These are phyloP conservation scores for Monosporozyma siamensis DNA, from an alignment of 805 yeast genomes.

Conservation along the genomic window DNA sequence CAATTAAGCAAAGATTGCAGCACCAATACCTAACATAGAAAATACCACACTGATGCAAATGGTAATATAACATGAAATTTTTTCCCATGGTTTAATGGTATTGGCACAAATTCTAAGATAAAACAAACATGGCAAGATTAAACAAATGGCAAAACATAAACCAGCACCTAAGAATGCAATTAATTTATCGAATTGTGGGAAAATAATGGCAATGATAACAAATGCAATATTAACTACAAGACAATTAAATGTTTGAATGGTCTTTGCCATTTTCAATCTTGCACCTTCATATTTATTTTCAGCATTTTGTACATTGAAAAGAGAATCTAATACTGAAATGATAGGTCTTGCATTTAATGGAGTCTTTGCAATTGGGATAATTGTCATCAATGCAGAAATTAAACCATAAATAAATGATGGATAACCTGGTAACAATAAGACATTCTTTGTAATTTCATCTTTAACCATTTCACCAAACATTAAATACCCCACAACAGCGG, in stretches of 20 bases:
- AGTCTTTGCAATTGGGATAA: constrained; percentile 75
- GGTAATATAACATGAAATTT: constrained; percentile 33
- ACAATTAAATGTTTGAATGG: constrained; percentile 25
- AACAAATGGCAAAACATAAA: constrained; percentile 68
- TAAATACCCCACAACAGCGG: constrained; percentile 59
- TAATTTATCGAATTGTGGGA: constrained; percentile 74
- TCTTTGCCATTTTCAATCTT: constrained; percentile 15
- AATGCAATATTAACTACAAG: constrained; percentile 46
- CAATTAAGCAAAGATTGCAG: constrained; percentile 32
- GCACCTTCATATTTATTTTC: constrained; percentile 14
- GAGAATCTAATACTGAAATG: constrained; percentile 54
- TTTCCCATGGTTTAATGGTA: constrained; percentile 36
- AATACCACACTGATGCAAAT: constrained; percentile 38
- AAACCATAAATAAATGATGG: constrained; percentile 51
- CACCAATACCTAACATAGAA: constrained; percentile 53
- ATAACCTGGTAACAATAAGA: constrained; percentile 57
- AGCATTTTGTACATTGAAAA: constrained; percentile 30
- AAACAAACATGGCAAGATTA: constrained; percentile 67
- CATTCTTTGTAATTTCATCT: constrained; percentile 71
- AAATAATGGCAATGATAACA: constrained; percentile 48
- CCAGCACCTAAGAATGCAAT: constrained; percentile 78
- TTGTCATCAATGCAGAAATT: constrained; percentile 62
- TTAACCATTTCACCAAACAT: constrained; percentile 69
- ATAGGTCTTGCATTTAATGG: constrained; percentile 81
- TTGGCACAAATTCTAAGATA: constrained; percentile 48